phyloP scores from a whole-genome alignment of 2,329 filamentous ascomycete genomes.

The Pseudogymnoascus sp. region DNA sequence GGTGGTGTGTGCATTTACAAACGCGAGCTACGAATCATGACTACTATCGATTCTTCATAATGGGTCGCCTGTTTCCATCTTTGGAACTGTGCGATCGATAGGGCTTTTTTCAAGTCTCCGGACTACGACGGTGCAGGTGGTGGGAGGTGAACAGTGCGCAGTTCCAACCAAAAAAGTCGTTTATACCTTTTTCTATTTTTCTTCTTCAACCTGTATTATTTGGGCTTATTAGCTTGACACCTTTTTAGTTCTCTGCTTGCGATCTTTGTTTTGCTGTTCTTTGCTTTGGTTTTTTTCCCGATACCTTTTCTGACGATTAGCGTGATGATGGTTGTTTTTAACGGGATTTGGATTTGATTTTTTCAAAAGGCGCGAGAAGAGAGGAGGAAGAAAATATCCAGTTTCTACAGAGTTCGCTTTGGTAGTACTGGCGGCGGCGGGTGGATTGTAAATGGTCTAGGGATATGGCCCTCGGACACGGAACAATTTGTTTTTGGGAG shows the following conservation, averaged over 20 bases:
- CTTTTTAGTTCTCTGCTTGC: background rate
- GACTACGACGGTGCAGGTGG: constrained; percentile 25
- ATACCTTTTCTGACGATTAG: constrained; percentile 25
- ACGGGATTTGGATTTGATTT: background rate
- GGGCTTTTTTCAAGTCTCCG: constrained; percentile 20
- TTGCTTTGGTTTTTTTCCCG: constrained; percentile 12
- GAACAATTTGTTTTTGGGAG: background rate
- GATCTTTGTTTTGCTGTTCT: constrained; percentile 20
- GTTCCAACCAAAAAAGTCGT: constrained; percentile 23
- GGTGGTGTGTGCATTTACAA: constrained; percentile 3
- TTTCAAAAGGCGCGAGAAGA: background rate
- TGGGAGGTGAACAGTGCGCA: constrained; percentile 17
- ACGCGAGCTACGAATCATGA: constrained; percentile 22
- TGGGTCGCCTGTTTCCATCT: constrained; percentile 15
- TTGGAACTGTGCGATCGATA: constrained; percentile 20
- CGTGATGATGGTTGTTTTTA: constrained; percentile 25
- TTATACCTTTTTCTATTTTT: constrained; percentile 14
- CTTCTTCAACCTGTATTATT: constrained; percentile 24
- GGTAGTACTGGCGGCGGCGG: background rate
- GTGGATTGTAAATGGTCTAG: background rate
- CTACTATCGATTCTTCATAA: constrained; percentile 21
- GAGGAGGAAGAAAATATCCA: background rate
- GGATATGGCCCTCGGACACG: background rate
- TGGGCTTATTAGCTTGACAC: constrained; percentile 11
- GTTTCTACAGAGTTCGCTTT: background rate